Base-by-base conservation (phyloP, 2,329 filamentous ascomycete genomes). In the Monosporascus cannonballus region DNA sequence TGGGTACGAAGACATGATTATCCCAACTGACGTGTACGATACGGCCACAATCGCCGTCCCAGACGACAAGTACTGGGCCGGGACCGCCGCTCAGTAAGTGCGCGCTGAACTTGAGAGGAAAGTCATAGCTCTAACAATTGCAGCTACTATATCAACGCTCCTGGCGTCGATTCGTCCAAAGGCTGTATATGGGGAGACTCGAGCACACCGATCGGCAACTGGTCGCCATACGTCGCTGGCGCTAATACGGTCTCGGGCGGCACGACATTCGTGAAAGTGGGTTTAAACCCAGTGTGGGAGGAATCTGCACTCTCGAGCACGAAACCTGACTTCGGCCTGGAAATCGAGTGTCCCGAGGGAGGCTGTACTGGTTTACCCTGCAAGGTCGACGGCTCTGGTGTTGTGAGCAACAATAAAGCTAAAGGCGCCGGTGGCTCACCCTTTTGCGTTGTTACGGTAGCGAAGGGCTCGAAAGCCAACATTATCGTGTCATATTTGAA, bases 1-100 rank as follows among this genome's bases (percentile, higher is more conserved):
- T 18, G 88, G 88, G 48, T 86, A 90, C 62, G 88, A 92, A 72
- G 85, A 85, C 55, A 92, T 92, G 87, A 75, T 91, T 60, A 91
- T 91, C 62, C 87, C 87, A 17, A 92, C 87, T n/a, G 69, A 84
- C 56, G 84, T 91, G 47, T 64, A 75, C 22, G 71, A 75, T 56
- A 69, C 67, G 9, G 74, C 76, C n/a, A 78, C 77, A 30, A 74
- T 93, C 51, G 87, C 89, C 48, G 87, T 92, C 37, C 89, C 89
- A 8, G 85, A 77, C 52, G 71, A 77, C 18, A 77, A 72, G 52
- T 92, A 92, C 70, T 92, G 87, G 88, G 81, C 76, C 60, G 70
- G 72, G 45, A 91, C 88, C 14, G 81, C 87, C 54, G 86, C 89
- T 54, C 89, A 93, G 82, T 89, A 76, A 76, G 84, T 76, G 30